phyloP scores from a whole-genome alignment of 129 eudicot species.

The Artemisia annua region DNA sequence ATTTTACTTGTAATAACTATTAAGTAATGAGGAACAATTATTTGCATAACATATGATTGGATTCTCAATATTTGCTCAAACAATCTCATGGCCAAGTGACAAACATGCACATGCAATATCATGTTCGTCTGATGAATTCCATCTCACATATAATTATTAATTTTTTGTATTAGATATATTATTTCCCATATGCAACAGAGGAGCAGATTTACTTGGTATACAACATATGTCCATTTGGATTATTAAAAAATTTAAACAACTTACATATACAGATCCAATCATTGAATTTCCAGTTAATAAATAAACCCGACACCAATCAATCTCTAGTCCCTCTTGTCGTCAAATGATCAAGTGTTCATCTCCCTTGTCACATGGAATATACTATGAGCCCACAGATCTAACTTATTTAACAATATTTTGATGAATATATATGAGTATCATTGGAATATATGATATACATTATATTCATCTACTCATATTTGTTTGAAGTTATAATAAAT shows the following conservation, averaged over 20 bases:
- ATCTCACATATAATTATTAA: slow-evolving; percentile 5
- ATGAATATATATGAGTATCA: no score
- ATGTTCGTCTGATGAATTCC: slow-evolving; percentile 32
- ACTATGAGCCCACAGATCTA: slow-evolving; percentile 27
- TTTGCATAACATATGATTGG: not conserved
- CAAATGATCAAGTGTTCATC: slow-evolving; percentile 27
- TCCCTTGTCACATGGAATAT: slow-evolving; percentile 20
- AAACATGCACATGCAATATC: slow-evolving; percentile 33
- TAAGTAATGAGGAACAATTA: no score
- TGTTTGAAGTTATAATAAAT: no score
- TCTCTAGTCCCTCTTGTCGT: slow-evolving; percentile 27
- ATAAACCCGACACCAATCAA: slow-evolving; percentile 34
- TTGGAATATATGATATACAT: no score
- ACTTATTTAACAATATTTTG: not conserved
- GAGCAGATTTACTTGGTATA: not conserved
- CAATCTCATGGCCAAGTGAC: slow-evolving; percentile 15
- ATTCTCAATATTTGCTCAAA: slow-evolving; percentile 2
- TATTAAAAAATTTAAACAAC: slow-evolving; percentile 5
- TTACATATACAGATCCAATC: slow-evolving; percentile 16
- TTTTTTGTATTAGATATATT: not conserved
- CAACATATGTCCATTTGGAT: not conserved
- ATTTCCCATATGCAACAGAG: slow-evolving; percentile 12
- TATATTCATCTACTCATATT: no score
- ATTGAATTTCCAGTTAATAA: slow-evolving; percentile 12
- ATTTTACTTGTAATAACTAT: no score